Conservation (phyloP, 495 filamentous ascomycete species). For the Ascodesmis nigricans region DNA sequence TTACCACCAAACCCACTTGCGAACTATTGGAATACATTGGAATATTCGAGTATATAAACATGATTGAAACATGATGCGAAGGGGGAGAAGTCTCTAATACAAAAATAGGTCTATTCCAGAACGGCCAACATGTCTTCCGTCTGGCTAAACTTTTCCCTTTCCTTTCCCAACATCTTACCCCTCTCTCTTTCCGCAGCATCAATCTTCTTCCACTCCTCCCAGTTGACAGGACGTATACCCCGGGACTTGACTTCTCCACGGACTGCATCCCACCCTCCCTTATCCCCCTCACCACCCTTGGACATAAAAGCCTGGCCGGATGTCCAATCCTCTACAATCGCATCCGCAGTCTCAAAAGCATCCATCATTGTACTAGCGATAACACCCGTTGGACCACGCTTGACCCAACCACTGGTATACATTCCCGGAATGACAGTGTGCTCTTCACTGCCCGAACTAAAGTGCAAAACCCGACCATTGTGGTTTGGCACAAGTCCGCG, state of each 20-base stretch:
- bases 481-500: constrained; percentile 73
- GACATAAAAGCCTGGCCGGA: constrained; percentile 13
- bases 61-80: too few relatives aligned
- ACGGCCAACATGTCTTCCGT: constrained; percentile 62
- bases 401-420: constrained; percentile 94
- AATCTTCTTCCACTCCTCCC: constrained; percentile 73
- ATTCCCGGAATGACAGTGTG: constrained; percentile 40
- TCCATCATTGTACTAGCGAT: constrained; percentile 94
- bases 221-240: constrained; percentile 40
- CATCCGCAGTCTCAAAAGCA: constrained; percentile 72
- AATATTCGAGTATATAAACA: too few relatives aligned
- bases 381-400: constrained; percentile 81
- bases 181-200: constrained; percentile 51
- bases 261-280: constrained; percentile 57
- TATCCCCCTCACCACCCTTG: constrained; percentile 22
- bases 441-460: constrained; percentile 12
- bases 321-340: constrained; percentile 50
- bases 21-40: too few relatives aligned
- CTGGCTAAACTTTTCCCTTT: constrained; percentile 61
- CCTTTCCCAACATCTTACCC: constrained; percentile 46
- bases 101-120: constrained; percentile 30
- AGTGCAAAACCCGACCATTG: constrained; percentile 42
- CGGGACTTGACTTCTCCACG: constrained; percentile 30
- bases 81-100: constrained; percentile 1
- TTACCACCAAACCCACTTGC: too few relatives aligned